Conservation (phyloP, 495 filamentous ascomycete species). For the Ascodesmis nigricans region DNA sequence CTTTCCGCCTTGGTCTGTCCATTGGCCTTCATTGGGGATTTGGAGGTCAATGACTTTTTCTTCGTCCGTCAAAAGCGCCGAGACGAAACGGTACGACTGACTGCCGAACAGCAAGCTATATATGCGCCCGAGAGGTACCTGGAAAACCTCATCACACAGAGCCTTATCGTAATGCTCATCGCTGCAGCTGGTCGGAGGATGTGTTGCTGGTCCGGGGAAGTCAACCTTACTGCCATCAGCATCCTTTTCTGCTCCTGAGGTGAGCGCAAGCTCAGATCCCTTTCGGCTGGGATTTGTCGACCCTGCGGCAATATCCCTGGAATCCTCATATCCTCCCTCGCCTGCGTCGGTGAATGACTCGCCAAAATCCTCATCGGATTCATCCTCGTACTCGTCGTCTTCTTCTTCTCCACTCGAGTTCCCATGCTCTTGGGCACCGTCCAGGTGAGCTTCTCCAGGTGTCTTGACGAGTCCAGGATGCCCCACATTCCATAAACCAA, state of each 20-base stretch:
- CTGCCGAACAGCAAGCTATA: conserved; percentile 75
- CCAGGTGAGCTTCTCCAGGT: conserved; percentile 62
- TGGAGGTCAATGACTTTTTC: conserved; percentile 74
- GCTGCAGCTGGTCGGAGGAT: conserved; percentile 62
- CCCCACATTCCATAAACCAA: conserved; percentile 94
- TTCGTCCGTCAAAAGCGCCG: conserved; percentile 62
- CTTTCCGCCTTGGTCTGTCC: conserved; percentile 48
- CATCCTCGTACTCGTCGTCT: conserved; percentile 40
- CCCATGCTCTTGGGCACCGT: conserved; percentile 28
- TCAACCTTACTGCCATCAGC: conserved; percentile 36
- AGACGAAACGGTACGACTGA: conserved; percentile 53
- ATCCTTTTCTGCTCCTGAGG: conserved; percentile 29
- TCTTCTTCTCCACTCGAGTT: conserved; percentile 35
- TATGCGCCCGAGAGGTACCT: conserved; percentile 77
- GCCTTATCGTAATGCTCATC: conserved; percentile 71
- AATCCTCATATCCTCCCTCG: conserved; percentile 36
- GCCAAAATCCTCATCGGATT: conserved; percentile 39
- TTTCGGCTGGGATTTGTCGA: conserved; percentile 48
- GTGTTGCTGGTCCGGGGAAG: conserved; percentile 70
- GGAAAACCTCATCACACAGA: conserved; percentile 64
- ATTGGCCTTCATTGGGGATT: conserved; percentile 30
- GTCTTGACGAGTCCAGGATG: conserved; percentile 78
- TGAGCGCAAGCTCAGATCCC: conserved; percentile 35
- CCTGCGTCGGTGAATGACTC: conserved; percentile 61
- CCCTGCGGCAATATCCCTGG: conserved; percentile 32